Conservation (phyloP, 2,329 filamentous ascomycete species). For the Arthrinium phaeospermum region DNA sequence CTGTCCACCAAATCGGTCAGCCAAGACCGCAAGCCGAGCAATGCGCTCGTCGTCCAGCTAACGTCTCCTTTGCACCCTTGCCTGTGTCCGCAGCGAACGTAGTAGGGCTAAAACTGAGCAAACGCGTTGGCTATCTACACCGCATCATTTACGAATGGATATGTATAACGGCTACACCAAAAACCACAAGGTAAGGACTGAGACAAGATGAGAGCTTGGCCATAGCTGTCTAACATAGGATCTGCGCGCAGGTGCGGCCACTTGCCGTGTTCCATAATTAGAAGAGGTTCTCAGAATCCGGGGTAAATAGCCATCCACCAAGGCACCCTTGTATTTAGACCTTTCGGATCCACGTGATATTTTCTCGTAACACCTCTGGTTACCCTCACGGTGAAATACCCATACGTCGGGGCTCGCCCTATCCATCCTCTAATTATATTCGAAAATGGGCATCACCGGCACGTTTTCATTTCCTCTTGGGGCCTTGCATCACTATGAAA, state of each 20-base stretch:
- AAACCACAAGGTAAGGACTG: background rate
- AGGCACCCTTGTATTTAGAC: background rate
- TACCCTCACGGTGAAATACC: background rate
- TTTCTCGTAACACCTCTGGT: background rate
- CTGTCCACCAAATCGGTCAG: background rate
- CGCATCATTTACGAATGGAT: background rate
- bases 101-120: background rate
- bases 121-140: background rate
- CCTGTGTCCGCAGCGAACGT: too few species aligned
- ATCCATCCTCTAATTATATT: background rate
- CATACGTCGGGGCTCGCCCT: background rate
- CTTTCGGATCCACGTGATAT: background rate
- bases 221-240: background rate
- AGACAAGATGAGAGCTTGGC: background rate
- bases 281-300: constrained; percentile 12
- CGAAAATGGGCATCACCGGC: background rate
- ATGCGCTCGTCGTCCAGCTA: background rate
- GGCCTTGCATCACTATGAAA: background rate
- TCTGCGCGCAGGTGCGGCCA: constrained; percentile 11
- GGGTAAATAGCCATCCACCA: constrained; percentile 5
- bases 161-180: background rate
- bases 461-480: background rate
- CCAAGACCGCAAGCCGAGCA: background rate
- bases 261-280: constrained; percentile 11
- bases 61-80: background rate